These are phyloP conservation scores for Candida boidinii DNA, from an alignment of 805 yeast genomes.

Conservation along the genomic window DNA sequence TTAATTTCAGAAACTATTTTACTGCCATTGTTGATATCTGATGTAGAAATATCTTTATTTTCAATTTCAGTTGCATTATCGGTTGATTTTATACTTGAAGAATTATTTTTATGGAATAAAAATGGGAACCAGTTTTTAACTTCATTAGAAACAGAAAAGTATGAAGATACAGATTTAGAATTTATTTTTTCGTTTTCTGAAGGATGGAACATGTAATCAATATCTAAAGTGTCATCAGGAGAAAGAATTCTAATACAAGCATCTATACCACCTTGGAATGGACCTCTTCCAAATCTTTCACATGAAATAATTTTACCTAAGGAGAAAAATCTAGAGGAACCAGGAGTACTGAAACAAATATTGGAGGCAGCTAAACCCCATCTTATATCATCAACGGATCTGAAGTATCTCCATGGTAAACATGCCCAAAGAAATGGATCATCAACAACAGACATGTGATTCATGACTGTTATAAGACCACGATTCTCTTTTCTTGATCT, in stretches of 20 bases:
- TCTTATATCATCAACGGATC: constrained; percentile 58
- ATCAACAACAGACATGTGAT: constrained; percentile 87
- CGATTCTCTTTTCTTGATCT: constrained; percentile 60
- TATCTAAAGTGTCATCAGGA: constrained; percentile 62
- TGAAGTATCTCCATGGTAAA: constrained; percentile 62
- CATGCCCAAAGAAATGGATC: constrained; percentile 90
- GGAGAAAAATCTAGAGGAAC: constrained; percentile 57
- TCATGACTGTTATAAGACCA: constrained; percentile 79
- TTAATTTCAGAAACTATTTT: constrained; percentile 7
- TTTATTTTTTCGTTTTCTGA: background rate
- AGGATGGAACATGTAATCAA: constrained; percentile 6
- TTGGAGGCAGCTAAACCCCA: constrained; percentile 96
- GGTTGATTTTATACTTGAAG: too few species aligned
- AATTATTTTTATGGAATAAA: background rate
- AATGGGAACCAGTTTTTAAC: background rate
- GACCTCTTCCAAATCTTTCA: constrained; percentile 84
- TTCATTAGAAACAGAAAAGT: too few species aligned
- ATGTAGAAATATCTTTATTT: background rate
- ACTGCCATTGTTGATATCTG: background rate
- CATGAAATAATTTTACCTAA: constrained; percentile 86
- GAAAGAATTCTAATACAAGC: constrained; percentile 75
- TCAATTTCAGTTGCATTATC: too few species aligned
- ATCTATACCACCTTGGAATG: constrained; percentile 85
- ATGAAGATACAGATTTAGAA: background rate
- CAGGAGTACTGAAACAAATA: constrained; percentile 62